Evolutionary conservation across 768 basidiomycete species (phyloP).

Genomic region (Hebeloma cylindrosporum): DNA sequence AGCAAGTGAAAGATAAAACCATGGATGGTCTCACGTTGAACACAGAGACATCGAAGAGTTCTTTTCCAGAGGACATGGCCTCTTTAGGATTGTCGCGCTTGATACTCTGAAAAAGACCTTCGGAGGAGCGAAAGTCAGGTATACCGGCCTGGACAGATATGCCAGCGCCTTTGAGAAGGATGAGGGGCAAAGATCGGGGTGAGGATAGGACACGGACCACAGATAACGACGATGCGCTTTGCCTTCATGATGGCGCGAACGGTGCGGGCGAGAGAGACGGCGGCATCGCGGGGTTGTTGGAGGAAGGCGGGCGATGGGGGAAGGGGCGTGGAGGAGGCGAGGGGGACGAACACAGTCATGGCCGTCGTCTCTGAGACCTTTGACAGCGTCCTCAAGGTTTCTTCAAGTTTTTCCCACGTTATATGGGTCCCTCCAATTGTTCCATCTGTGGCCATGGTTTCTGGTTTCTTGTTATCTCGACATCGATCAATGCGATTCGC

Average conservation of each 20-base stretch:
- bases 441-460: neutral
- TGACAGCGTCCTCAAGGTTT: neutral
- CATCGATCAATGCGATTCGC: no score
- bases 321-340: conserved; percentile 54
- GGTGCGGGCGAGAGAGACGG: conserved; percentile 49
- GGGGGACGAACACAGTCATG: conserved; percentile 34
- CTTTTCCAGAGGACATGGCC: conserved; percentile 71
- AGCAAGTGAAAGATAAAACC: neutral
- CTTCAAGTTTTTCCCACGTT: neutral
- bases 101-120: conserved; percentile 76
- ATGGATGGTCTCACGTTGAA: conserved; percentile 62
- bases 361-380: conserved; percentile 8
- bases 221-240: conserved; percentile 81
- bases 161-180: conserved; percentile 64
- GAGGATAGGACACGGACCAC: conserved; percentile 55
- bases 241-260: conserved; percentile 75
- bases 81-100: conserved; percentile 79
- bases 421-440: neutral
- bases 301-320: conserved; percentile 56
- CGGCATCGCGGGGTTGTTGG: conserved; percentile 42
- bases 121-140: conserved; percentile 83
- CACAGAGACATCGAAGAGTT: conserved; percentile 88
- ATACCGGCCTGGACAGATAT: conserved; percentile 87
- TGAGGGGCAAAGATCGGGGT: conserved; percentile 8
- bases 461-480: neutral